phyloP scores from a whole-genome alignment of 2,329 filamentous ascomycete genomes.

The Coccinonectria pachysandricola region DNA sequence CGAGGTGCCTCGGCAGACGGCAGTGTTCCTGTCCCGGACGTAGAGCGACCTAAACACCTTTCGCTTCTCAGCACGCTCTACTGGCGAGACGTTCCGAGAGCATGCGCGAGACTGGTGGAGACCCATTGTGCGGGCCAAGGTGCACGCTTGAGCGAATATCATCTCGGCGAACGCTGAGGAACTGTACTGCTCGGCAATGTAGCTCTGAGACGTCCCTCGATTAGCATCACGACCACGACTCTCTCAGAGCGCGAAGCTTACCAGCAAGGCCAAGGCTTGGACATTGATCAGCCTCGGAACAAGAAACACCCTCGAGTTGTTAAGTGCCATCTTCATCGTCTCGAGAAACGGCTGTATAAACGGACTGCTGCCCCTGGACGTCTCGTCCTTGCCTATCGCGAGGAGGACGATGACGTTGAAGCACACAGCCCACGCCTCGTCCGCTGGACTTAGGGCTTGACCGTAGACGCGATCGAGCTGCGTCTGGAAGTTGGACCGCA shows the following conservation, averaged over 20 bases:
- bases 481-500: conserved; percentile 11
- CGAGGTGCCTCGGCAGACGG: conserved; percentile 13
- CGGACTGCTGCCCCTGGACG: conserved; percentile 12
- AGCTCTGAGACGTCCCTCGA: too few species aligned
- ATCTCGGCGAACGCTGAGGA: conserved; percentile 14
- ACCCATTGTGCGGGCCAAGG: conserved; percentile 17
- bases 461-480: conserved; percentile 17
- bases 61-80: conserved; percentile 10
- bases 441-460: conserved; percentile 8
- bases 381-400: conserved; percentile 15
- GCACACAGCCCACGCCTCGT: conserved; percentile 18
- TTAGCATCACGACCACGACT: too few species aligned
- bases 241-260: conserved; percentile 4
- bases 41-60: conserved; percentile 17
- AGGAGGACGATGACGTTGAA: conserved; percentile 17
- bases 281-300: conserved; percentile 16
- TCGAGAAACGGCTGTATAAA: conserved; percentile 17
- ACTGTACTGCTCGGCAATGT: conserved; percentile 18
- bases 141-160: conserved; percentile 17
- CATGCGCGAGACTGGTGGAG: conserved; percentile 14
- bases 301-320: conserved; percentile 16
- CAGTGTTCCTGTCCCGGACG: conserved; percentile 14
- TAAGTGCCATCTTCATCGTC: conserved; percentile 16
- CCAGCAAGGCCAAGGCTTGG: conserved; percentile 16
- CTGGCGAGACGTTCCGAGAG: conserved; percentile 2